These are phyloP conservation scores for Paraconiothyrium sp. DNA, from an alignment of 2,329 filamentous ascomycete genomes.

Conservation along the genomic window DNA sequence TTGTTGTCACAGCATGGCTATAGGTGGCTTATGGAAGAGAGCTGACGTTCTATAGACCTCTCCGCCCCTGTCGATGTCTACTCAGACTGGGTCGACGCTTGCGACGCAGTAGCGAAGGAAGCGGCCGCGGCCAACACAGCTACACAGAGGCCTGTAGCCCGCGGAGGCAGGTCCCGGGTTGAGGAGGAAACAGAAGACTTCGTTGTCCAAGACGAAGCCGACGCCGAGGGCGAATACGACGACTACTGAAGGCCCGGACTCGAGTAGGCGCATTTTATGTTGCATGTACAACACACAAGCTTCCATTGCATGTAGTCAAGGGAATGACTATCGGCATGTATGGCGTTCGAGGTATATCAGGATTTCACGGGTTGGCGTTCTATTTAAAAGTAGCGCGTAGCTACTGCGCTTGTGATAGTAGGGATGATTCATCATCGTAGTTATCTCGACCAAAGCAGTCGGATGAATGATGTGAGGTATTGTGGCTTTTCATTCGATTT, in stretches of 20 bases:
- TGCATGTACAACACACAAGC: conserved; percentile 24
- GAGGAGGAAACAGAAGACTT: conserved; percentile 42
- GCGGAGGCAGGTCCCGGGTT: conserved; percentile 35
- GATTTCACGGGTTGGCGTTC: conserved; percentile 14
- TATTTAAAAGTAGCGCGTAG: neutral
- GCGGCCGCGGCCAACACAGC: conserved; percentile 54
- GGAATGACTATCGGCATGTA: conserved; percentile 27
- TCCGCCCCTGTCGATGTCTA: conserved; percentile 95
- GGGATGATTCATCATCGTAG: neutral
- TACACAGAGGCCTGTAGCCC: conserved; percentile 35
- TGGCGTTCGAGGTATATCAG: conserved; percentile 39
- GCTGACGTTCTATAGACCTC: conserved; percentile 68
- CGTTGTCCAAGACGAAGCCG: conserved; percentile 50
- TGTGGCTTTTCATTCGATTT: neutral
- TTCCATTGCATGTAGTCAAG: conserved; percentile 4
- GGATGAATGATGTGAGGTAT: neutral
- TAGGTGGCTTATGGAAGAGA: neutral
- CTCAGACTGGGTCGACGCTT: conserved; percentile 98
- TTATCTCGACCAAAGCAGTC: neutral
- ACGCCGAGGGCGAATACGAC: conserved; percentile 50
- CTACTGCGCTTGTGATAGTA: neutral
- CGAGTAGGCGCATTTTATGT: conserved; percentile 4
- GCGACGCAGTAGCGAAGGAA: conserved; percentile 75
- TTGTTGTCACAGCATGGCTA: neutral
- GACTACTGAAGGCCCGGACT: conserved; percentile 19